Evolutionary conservation across 2,329 filamentous ascomycete genomes (phyloP).

Genomic region (Hypoxylon sp.): DNA sequence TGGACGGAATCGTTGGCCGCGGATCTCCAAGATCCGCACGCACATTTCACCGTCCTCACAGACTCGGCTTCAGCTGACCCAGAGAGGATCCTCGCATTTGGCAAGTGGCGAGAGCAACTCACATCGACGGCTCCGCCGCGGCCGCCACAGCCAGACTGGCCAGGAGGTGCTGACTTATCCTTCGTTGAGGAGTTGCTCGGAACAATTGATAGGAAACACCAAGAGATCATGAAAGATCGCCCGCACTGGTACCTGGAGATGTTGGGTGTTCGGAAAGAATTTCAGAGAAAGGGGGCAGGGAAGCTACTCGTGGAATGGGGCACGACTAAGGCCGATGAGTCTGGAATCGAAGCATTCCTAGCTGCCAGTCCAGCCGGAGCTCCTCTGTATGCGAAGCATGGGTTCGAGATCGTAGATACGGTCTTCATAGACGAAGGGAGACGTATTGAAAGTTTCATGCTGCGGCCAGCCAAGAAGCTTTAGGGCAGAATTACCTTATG

Average conservation of each 20-base stretch:
- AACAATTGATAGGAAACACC: conserved; percentile 53
- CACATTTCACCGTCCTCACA: conserved; percentile 28
- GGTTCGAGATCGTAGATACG: conserved; percentile 58
- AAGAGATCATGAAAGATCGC: conserved; percentile 55
- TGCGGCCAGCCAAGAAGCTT: conserved; percentile 43
- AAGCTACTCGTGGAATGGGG: conserved; percentile 62
- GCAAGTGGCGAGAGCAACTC: conserved; percentile 60
- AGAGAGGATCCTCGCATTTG: conserved; percentile 57
- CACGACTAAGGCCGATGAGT: conserved; percentile 58
- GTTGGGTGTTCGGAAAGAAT: conserved; percentile 57
- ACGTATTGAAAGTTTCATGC: conserved; percentile 55
- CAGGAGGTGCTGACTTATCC: conserved; percentile 53
- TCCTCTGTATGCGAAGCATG: conserved; percentile 62
- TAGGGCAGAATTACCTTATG: background rate
- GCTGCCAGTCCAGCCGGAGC: conserved; percentile 63
- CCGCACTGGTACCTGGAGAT: conserved; percentile 65
- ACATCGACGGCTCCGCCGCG: conserved; percentile 32
- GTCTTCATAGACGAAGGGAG: conserved; percentile 53
- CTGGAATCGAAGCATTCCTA: conserved; percentile 60
- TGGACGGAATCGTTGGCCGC: conserved; percentile 19
- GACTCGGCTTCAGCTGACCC: conserved; percentile 18
- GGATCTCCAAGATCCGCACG: conserved; percentile 27
- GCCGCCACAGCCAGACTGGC: conserved; percentile 53
- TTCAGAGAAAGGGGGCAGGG: conserved; percentile 61
- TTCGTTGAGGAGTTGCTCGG: conserved; percentile 58